Base-by-base conservation (phyloP, 2,329 filamentous ascomycete genomes). In the Teratosphaeria destructans region DNA sequence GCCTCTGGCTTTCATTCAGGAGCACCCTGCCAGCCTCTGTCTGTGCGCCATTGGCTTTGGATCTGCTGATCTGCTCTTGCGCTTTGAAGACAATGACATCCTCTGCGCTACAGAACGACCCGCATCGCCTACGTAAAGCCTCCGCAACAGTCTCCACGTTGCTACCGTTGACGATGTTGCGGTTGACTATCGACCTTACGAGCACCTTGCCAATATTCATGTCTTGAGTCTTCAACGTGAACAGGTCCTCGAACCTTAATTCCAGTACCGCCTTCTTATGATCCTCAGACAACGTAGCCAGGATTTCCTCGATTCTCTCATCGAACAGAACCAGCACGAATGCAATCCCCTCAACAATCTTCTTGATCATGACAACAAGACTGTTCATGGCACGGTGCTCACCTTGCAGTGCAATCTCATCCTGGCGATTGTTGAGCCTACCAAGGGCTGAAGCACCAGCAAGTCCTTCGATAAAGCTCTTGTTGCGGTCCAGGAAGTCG, bases 61-160 rank as follows among this genome's bases (percentile, higher is more conserved):
- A 93, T 66, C 90, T 84, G 78, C 96, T 95, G 57, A 97, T 78
- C 68, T 93, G 89, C 74, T 99, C 94, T 72, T 97, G 93, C 0
- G 94, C 94, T 75, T 96, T 97, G 85, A 99, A 99, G 66, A 96
- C 93, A 64, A 97, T 86, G 1, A 97, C 94, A 76, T 99, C 94
- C 64, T 99, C 93, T 0, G 93, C 86, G 69, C 92, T 96, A 74
- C 94, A 99, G 81, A 99, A 99, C 75, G 89, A 96, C 63, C 94
- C 95, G 67, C 94, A 99, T 67, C 92, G 85, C 67, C 94, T 83
- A 54, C 94, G 84, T 56, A 99, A 78, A n/a, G 92, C 90, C 74
- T 99, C 94, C 0, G 94, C 93, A 27, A 99, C 91, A 0, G 92
- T 96, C 75, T 99, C 95, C 23, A 99, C 93, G 64, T 97, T 99